Conservation (phyloP, 2,329 filamentous ascomycete genomes). For the Rasamsonia emersonii region DNA sequence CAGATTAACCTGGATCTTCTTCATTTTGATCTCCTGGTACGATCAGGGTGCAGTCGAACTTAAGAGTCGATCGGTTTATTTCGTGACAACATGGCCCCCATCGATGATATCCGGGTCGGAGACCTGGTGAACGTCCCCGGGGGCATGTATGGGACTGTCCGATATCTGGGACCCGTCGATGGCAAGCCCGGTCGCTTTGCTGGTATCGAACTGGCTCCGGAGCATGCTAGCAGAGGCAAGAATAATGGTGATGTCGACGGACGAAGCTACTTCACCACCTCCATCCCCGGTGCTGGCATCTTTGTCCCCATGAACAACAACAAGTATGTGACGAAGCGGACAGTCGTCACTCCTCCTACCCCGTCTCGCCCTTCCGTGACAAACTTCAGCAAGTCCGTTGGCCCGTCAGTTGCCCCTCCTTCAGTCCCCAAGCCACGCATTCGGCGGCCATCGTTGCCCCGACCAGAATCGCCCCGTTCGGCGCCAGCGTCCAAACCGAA, state of each 20-base stretch:
- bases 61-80: constrained; percentile 1
- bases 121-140: constrained; percentile 87
- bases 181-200: constrained; percentile 89
- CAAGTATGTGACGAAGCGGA: constrained; percentile 51
- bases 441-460: constrained; percentile 65
- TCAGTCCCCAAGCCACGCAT: constrained; percentile 61
- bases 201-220: constrained; percentile 76
- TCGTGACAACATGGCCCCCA: constrained; percentile 23
- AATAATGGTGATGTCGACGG: constrained; percentile 95
- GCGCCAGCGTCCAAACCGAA: constrained; percentile 49
- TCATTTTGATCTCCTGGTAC: too few relatives aligned
- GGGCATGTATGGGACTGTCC: constrained; percentile 81
- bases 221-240: constrained; percentile 78
- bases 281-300: constrained; percentile 73
- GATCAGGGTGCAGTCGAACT: too few relatives aligned
- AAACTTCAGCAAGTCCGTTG: constrained; percentile 84
- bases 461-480: constrained; percentile 73
- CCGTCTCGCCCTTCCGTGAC: constrained; percentile 57
- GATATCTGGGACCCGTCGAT: constrained; percentile 76
- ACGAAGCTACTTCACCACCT: constrained; percentile 70
- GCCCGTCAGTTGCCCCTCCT: constrained; percentile 54
- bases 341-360: constrained; percentile 61
- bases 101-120: constrained; percentile 58
- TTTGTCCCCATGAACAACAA: constrained; percentile 84
- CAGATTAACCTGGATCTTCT: too few relatives aligned